Percentiles rank a stretch among this genome's conserved stretches.
Conservation (phyloP, 2,329 filamentous ascomycete genomes). For the Ophioceras dolichostomum region DNA sequence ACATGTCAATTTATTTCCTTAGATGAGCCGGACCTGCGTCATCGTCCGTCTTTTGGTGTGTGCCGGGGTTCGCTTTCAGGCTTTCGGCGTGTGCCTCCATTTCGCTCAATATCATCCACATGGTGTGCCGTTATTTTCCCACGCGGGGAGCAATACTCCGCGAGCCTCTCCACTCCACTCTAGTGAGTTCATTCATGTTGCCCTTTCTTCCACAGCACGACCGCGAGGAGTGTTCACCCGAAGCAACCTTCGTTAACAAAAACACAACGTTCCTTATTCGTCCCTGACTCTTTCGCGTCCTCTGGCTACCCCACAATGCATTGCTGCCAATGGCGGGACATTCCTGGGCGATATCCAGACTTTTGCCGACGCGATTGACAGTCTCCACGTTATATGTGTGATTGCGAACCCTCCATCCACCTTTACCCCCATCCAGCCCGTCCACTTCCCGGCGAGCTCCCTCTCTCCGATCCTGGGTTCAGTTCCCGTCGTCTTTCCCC, state of each 20-base stretch:
- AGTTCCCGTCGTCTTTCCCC: background rate
- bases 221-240: too few species aligned
- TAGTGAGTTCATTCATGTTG: background rate
- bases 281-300: background rate
- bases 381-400: background rate
- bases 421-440: too few species aligned
- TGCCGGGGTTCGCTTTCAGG: background rate
- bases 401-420: too few species aligned
- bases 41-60: background rate
- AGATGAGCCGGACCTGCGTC: background rate
- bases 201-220: too few species aligned
- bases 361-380: background rate
- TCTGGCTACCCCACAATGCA: background rate
- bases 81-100: too few species aligned
- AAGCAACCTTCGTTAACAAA: background rate
- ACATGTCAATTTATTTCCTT: background rate
- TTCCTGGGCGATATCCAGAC: too few species aligned
- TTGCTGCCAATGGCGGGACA: too few species aligned
- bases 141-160: background rate
- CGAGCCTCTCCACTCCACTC: background rate
- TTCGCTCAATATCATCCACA: background rate
- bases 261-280: background rate
- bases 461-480: background rate
- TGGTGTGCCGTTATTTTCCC: background rate
- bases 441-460: background rate